Percentiles rank a stretch among this genome's conserved stretches.
These are phyloP conservation scores for Puccinia novopanici DNA, from an alignment of 1,284 basidiomycete genomes.

Conservation along the genomic window DNA sequence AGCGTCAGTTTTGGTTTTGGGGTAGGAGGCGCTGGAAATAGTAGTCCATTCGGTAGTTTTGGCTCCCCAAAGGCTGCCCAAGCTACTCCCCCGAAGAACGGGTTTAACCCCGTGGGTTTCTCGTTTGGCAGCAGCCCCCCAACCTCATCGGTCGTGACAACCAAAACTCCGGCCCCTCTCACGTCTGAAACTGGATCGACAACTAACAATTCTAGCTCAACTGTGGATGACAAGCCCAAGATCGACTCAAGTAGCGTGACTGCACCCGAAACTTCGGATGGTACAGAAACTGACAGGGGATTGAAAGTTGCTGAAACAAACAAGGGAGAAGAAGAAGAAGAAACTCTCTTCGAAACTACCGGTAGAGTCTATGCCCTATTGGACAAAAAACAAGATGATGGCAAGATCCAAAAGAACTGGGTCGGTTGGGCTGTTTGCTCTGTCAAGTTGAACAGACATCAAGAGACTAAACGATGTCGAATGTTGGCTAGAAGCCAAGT, in stretches of 20 bases:
- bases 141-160: not conserved
- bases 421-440: slow-evolving; percentile 31
- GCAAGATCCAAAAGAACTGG: slow-evolving; percentile 35
- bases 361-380: slow-evolving; percentile 43
- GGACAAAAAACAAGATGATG: slow-evolving; percentile 38
- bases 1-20: slow-evolving; percentile 34
- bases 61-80: slow-evolving; percentile 6
- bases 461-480: slow-evolving; percentile 15
- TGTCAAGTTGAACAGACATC: slow-evolving; percentile 34
- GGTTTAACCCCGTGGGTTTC: slow-evolving; percentile 48
- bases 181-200: not conserved
- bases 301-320: not conserved
- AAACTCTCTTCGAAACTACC: slow-evolving; percentile 40
- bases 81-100: slow-evolving; percentile 26
- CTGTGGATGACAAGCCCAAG: not conserved
- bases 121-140: slow-evolving; percentile 46
- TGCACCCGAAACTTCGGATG: not conserved
- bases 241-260: not conserved
- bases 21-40: not conserved
- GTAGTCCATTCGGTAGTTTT: slow-evolving; percentile 31
- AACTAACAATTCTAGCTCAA: not conserved
- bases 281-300: not conserved
- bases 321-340: slow-evolving; percentile 44
- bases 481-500: slow-evolving; percentile 40
- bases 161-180: not conserved